Evolutionary conservation across 345 rosid species (phyloP), one percentile per base, ranked within the genome.

Genomic region (Populus euphratica): DNA sequence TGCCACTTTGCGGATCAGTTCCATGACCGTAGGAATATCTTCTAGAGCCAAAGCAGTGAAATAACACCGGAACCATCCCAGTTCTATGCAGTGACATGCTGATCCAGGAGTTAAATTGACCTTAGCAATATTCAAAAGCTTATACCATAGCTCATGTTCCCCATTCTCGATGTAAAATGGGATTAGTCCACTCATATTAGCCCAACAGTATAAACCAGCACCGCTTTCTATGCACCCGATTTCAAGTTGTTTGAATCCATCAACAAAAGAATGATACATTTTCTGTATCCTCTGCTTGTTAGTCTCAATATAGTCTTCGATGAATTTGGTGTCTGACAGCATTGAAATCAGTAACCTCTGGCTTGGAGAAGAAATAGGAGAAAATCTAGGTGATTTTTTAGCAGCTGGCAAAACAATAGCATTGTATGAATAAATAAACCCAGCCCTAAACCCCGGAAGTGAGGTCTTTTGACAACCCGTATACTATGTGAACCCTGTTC

Each of bases 61-160:
- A 87, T 97, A 91, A 77, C 96, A 95, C 35, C 98, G 82, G 75
- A 96, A 96, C 98, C 99, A 96, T 74, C 99, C 99, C 0, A 93
- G 94, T 82, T 96, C 94, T 77, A 90, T 92, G 86, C 96, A 91
- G 82, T 92, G 96, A 81, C 99, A 93, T 7, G 96, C 94, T 41
- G 93, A 87, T 9, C 98, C 96, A 16, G 99, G 97, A 79, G 98
- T 96, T 66, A 84, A 87, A 69, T 92, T 96, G 83, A 93, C 87
- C 87, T 93, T 93, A 70, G 90, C 92, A 79, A 87, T 80, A 77
- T 84, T 91, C 81, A 93, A 73, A 16, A 96, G 89, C 81, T 88
- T 88, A 77, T 91, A 90, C 86, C 91, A 93, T 43, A 93, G 82
- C 78, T 91, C 93, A 77, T 92, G 91, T 75, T 95, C 98, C 35